Percentiles rank a stretch among this genome's conserved stretches.
Evolutionary conservation across 345 rosid genomes (phyloP).

Genomic region (Corymbia maculata): DNA sequence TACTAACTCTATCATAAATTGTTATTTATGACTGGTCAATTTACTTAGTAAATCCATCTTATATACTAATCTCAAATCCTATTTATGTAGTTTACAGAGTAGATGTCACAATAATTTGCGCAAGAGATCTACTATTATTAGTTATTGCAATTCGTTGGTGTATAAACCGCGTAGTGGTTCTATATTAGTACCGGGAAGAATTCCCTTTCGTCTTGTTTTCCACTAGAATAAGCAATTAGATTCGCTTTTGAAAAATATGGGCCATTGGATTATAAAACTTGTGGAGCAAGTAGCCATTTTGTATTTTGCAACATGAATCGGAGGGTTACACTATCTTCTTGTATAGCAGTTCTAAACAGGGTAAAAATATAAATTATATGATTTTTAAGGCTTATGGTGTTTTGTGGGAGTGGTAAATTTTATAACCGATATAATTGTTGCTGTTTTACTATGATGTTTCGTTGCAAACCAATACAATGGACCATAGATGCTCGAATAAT

Average conservation of each 20-base stretch:
- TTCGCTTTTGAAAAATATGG: background rate
- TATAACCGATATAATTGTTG: background rate
- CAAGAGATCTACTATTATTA: background rate
- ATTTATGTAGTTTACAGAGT: too few species aligned
- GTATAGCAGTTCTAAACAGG: background rate
- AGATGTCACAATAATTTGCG: fast-evolving
- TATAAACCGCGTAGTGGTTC: background rate
- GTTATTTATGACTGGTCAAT: background rate
- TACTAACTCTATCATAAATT: background rate
- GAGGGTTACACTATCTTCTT: background rate
- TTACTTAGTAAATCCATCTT: background rate
- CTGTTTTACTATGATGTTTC: background rate
- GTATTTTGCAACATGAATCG: background rate
- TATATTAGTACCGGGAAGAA: background rate
- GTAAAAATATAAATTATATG: background rate
- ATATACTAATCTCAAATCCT: background rate
- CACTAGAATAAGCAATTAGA: background rate
- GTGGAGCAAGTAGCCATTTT: background rate
- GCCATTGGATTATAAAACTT: background rate
- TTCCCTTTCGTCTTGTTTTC: background rate
- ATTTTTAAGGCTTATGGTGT: background rate
- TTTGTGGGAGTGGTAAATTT: background rate
- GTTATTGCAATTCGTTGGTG: too few species aligned
- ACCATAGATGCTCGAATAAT: background rate
- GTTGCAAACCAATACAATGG: background rate